phyloP scores from a whole-genome alignment of 192 early-diverging fungal genomes.

The Kickxella alabastrina region DNA sequence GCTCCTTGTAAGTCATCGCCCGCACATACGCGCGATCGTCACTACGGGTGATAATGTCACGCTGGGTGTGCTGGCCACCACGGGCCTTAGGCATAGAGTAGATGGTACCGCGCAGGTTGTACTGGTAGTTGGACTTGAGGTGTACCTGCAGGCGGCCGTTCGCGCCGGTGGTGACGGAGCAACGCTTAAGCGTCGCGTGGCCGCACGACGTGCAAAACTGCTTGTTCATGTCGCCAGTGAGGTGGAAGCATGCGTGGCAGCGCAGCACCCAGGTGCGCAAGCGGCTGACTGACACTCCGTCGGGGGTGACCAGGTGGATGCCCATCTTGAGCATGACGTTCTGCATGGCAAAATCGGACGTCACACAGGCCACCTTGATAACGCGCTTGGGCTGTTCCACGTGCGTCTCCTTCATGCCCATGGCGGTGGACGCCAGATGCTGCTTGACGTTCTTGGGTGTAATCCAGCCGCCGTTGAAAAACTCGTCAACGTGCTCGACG shows the following conservation, averaged over 20 bases:
- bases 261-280: slow-evolving; percentile 87
- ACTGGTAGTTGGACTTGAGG: slow-evolving; percentile 86
- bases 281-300: slow-evolving; percentile 72
- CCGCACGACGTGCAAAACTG: slow-evolving; percentile 94
- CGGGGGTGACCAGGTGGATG: slow-evolving; percentile 75
- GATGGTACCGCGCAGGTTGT: slow-evolving; percentile 84
- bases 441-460: slow-evolving; percentile 82
- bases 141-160: slow-evolving; percentile 78
- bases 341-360: slow-evolving; percentile 94
- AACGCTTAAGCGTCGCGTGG: slow-evolving; percentile 78
- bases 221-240: slow-evolving; percentile 80
- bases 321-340: slow-evolving; percentile 94
- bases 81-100: slow-evolving; percentile 81
- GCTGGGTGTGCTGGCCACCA: slow-evolving; percentile 67
- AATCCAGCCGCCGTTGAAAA: slow-evolving; percentile 83
- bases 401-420: slow-evolving; percentile 46
- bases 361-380: slow-evolving; percentile 83
- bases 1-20: slow-evolving; percentile 32
- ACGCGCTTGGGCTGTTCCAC: slow-evolving; percentile 21
- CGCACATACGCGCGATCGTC: slow-evolving; percentile 82
- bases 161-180: slow-evolving; percentile 72
- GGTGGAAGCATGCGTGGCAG: slow-evolving; percentile 89
- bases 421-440: slow-evolving; percentile 57
- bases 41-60: slow-evolving; percentile 80
- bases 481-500: slow-evolving; percentile 47